Evolutionary conservation across 495 filamentous ascomycete species (phyloP), one percentile per base, ranked within the genome.

Genomic region (Penicillium paxilli): DNA sequence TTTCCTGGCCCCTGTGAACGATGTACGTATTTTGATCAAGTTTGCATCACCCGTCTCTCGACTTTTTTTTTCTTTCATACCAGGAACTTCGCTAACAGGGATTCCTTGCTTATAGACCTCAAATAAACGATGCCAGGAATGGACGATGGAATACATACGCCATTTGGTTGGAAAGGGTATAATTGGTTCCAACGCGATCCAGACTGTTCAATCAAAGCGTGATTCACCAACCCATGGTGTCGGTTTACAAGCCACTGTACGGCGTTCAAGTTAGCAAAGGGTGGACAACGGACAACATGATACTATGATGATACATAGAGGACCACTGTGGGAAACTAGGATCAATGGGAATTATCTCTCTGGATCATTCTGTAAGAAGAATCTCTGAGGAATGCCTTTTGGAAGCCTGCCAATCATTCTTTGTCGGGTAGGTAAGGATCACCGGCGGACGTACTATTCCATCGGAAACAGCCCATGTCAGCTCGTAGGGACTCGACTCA

Each of bases 51-150:
- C 7, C 12, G 22, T 16, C 20, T 37, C 10, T 19, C 1, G 2
- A 7, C 24, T 28, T 28, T 9, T 23, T 25, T 6, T 11, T 42
- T 24, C 16, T 37, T 12, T 32, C n/a, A 32, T 32, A 32, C 11
- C n/a, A 38, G 26, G 12, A 11, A 6, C 23, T 49, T 30, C 35
- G 45, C 5, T 44, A 25, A 11, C 20, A 0, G 6, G 14, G 17
- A 5, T 53, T 8, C n/a, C 26, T 26, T 41, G 14, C 41, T 10
- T 47, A 5, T 32, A 72, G 69, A 59, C 51, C 1, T 65, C 54
- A 12, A 73, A 73, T 30, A 69, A 54, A 42, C 55, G 68, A 50
- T 71, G 64, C 32, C 68, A 73, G 35, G 70, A 73, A 41, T 73
- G 70, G 68, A 74, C 67, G 5, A 66, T 69, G 62, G 68, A 74